Evolutionary conservation across 345 rosid species (phyloP).

Genomic region (Murraya koenigii): DNA sequence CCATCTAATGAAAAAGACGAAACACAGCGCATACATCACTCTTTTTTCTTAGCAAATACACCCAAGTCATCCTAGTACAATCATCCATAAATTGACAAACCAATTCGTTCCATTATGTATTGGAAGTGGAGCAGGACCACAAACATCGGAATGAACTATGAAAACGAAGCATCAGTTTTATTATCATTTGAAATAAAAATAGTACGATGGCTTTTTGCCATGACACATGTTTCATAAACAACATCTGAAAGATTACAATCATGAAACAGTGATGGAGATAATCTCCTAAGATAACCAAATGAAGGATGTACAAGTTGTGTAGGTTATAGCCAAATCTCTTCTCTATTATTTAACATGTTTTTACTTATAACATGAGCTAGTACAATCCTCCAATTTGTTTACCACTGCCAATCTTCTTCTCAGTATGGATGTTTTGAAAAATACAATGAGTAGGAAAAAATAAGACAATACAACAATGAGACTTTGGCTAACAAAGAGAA

Average conservation of each 20-base stretch:
- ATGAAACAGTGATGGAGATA: neutral
- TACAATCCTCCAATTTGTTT: neutral
- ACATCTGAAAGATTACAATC: neutral
- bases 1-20: neutral
- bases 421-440: slow-evolving; percentile 2
- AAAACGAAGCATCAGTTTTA: too few species aligned
- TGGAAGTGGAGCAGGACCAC: neutral
- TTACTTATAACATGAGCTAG: neutral
- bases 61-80: neutral
- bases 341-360: neutral
- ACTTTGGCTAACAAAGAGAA: neutral
- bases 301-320: neutral
- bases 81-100: neutral
- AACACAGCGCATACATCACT: neutral
- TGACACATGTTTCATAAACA: neutral
- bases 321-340: neutral
- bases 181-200: neutral
- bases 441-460: neutral
- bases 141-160: neutral
- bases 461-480: neutral
- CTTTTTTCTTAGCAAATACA: neutral
- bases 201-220: neutral
- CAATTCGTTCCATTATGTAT: neutral
- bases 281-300: neutral
- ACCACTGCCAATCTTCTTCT: neutral